Base-by-base conservation (phyloP, 805 yeast genomes). In the Ogataea haglerorum region DNA sequence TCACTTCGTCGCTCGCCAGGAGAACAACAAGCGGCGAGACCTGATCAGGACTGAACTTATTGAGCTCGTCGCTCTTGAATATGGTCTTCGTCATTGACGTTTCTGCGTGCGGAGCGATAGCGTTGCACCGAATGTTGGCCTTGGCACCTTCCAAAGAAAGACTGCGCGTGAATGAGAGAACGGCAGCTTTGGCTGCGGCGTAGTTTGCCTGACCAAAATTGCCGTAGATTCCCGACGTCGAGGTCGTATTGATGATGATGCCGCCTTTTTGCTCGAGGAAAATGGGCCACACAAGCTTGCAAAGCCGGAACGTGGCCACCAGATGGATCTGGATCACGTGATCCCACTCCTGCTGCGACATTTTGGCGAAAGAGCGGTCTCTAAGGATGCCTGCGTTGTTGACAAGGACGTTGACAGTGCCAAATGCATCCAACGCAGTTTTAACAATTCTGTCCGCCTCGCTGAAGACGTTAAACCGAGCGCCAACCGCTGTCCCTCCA, bases 201-300 rank as follows among this genome's bases (percentile, higher is more conserved):
- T 91, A 91, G 70, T 91, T 91, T 29, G 96, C 87, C 69, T 91
- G 99, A 37, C 99, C 99, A 68, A 91, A 91, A 70, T 85, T 88
- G 49, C 99, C 99, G 64, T 91, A 91, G 53, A 91, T 89, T 51
- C 98, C 99, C 2, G 97, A 89, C 8, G 98, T 91, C 14, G 96
- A 89, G 17, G 97, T 76, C 32, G 95, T 86, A 66, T 91, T 91
- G 52, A 91, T 76, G 42, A 91, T 82, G 49, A 79, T 75, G 53
- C 98, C 97, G 40, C 75, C 73, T 52, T 81, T 78, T 65, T 90
- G 88, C 60, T 86, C 76, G 41, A 74, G 51, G 63, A 91, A 86
- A 50, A 84, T 69, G 26, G 96, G 97, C 97, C 97, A 91, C 8
- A 91, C 96, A 38, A 90, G 83, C 60, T 85, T 83, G 52, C 88